A percentile compares a stretch with the other conserved stretches of the same genome.
Evolutionary conservation across 371 early-diverging fungal genomes (phyloP).

Genomic region (Umbelopsis sp.): DNA sequence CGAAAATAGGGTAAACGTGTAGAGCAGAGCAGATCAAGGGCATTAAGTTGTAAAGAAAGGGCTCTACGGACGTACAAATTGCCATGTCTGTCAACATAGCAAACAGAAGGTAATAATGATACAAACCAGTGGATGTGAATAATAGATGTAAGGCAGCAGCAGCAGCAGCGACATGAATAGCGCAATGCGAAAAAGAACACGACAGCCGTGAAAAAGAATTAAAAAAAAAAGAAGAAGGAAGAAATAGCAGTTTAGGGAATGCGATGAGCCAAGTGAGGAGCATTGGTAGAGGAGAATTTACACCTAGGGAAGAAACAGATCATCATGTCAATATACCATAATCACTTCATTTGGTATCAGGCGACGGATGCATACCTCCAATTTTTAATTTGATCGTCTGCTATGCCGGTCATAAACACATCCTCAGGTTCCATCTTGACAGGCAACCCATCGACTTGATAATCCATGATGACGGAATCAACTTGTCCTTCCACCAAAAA

Average conservation of each 20-base stretch:
- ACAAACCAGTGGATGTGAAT: neutral
- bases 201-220: neutral
- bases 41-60: neutral
- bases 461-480: neutral
- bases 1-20: neutral
- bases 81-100: neutral
- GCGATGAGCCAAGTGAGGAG: conserved; percentile 15
- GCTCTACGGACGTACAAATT: neutral
- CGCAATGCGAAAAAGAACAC: too few species aligned
- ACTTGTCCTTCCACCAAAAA: neutral
- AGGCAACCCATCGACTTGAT: conserved; percentile 16
- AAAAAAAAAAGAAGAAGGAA: neutral
- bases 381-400: conserved; percentile 20
- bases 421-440: conserved; percentile 14
- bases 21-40: neutral
- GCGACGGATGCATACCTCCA: conserved; percentile 27
- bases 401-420: conserved; percentile 7
- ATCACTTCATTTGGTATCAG: too few species aligned
- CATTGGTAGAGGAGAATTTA: conserved; percentile 15
- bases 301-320: neutral
- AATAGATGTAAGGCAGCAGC: neutral
- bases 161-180: too few species aligned
- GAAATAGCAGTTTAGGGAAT: neutral
- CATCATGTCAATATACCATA: conserved; percentile 9
- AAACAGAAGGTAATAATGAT: neutral